Evolutionary conservation across 129 eudicot species (phyloP).

Genomic region (Sambucus nigra): DNA sequence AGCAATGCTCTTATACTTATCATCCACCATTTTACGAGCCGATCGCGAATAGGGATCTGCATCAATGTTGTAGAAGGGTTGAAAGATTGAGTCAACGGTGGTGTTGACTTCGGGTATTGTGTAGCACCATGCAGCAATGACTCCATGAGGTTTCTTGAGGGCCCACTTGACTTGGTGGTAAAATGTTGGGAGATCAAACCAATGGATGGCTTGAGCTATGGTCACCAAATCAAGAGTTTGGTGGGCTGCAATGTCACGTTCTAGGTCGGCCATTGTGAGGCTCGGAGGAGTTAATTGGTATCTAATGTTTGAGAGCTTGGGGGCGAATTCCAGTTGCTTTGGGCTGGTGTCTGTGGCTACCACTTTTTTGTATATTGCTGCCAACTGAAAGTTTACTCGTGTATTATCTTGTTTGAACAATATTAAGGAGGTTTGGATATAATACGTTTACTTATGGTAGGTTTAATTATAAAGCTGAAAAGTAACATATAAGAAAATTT

Average conservation of each 20-base stretch:
- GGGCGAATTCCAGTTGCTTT: constrained; percentile 66
- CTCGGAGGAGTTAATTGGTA: constrained; percentile 44
- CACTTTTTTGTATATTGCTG: constrained; percentile 48
- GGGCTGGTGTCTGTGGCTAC: constrained; percentile 72
- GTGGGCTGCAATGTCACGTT: constrained; percentile 16
- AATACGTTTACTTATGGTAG: no score
- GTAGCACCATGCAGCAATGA: constrained; percentile 81
- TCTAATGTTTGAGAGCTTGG: constrained; percentile 50
- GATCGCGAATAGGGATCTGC: constrained; percentile 40
- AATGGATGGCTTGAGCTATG: constrained; percentile 68
- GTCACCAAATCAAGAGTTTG: constrained; percentile 56
- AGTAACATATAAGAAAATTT: background rate
- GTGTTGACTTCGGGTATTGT: constrained; percentile 34
- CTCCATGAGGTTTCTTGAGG: constrained; percentile 67
- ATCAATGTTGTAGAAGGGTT: constrained; percentile 16
- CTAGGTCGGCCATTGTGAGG: constrained; percentile 32
- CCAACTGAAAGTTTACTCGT: constrained; percentile 29
- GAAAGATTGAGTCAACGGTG: constrained; percentile 27
- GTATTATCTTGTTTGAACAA: background rate
- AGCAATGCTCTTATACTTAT: constrained; percentile 30
- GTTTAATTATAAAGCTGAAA: no score
- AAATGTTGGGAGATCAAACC: constrained; percentile 53
- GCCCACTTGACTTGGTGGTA: constrained; percentile 46
- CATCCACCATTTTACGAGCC: constrained; percentile 33
- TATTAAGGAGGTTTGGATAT: background rate